These are phyloP conservation scores for Debaryomyces prosopidis DNA, from an alignment of 805 yeast genomes.

Conservation along the genomic window DNA sequence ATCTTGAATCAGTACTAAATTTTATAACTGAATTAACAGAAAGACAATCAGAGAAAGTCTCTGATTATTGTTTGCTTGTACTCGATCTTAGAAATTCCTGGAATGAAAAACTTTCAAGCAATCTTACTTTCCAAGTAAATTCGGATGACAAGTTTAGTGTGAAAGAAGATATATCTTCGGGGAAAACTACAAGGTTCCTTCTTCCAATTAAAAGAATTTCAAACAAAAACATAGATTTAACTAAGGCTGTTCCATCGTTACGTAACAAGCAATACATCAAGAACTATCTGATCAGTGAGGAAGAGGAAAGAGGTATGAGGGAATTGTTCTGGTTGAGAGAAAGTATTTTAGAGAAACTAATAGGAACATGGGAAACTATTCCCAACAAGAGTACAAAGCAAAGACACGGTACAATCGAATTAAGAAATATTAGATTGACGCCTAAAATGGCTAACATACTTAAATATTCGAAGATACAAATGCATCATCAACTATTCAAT, in stretches of 20 bases:
- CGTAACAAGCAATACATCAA: conserved; percentile 69
- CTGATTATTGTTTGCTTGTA: conserved; percentile 62
- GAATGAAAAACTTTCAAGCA: conserved; percentile 49
- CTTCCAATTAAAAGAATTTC: conserved; percentile 66
- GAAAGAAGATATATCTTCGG: conserved; percentile 27
- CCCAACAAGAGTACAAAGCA: conserved; percentile 11
- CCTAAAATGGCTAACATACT: conserved; percentile 59
- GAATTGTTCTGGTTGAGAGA: conserved; percentile 83
- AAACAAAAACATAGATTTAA: conserved; percentile 41
- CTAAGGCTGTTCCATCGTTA: conserved; percentile 66
- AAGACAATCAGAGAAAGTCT: conserved; percentile 25
- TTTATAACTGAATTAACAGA: conserved; percentile 24
- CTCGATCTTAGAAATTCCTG: conserved; percentile 83
- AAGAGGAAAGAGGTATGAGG: conserved; percentile 56
- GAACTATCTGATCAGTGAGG: conserved; percentile 52
- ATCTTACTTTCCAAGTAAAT: conserved; percentile 32
- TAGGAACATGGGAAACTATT: conserved; percentile 63
- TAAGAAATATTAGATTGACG: conserved; percentile 65
- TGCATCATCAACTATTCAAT: conserved; percentile 31
- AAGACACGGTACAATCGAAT: conserved; percentile 60
- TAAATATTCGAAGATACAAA: conserved; percentile 47
- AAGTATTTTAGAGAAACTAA: conserved; percentile 54
- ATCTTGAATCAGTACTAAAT: conserved; percentile 28
- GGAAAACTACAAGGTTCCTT: conserved; percentile 52
- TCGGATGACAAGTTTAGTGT: conserved; percentile 24